phyloP scores from a whole-genome alignment of 306 rosid genomes.

The peach (Prunus persica) region Prunus_persica_NCBIv2 NC_034013.1:16035001-16035500 shows the following conservation, averaged over 20 bases:
- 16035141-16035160: constrained; percentile 83
- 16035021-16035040: constrained; percentile 57
- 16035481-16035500: constrained; percentile 8
- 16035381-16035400: constrained; percentile 37
- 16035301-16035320: constrained; percentile 45
- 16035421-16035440: constrained; percentile 17
- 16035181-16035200: constrained; percentile 78
- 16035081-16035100: constrained; percentile 46
- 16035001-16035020: constrained; percentile 69
- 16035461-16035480: not conserved
- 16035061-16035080: constrained; percentile 58
- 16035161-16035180: constrained; percentile 55
- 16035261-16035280: constrained; percentile 72
- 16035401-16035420: constrained; percentile 56
- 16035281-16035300: constrained; percentile 63
- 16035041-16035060: constrained; percentile 28
- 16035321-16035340: constrained; percentile 28
- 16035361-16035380: constrained; percentile 38
- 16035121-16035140: constrained; percentile 54
- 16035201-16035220: constrained; percentile 99
- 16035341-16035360: constrained; percentile 48
- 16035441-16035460: constrained; percentile 11
- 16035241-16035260: constrained; percentile 87
- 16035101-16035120: constrained; percentile 40
- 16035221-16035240: constrained; percentile 87